Evolutionary conservation across 2,329 filamentous ascomycete species (phyloP).

Genomic region (Aspergillus pseudoterreus): DNA sequence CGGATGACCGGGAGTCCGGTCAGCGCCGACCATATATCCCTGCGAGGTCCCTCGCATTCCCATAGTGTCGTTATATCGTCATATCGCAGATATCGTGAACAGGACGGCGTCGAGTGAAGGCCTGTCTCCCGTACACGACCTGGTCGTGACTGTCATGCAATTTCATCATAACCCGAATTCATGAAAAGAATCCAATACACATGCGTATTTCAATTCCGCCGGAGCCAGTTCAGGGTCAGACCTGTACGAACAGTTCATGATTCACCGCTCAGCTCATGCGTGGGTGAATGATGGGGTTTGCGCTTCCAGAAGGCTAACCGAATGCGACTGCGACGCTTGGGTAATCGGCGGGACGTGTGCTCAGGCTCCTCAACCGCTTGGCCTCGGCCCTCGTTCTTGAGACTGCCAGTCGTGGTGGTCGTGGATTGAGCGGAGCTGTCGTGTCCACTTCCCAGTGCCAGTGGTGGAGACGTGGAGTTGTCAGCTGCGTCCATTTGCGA

Average conservation of each 20-base stretch:
- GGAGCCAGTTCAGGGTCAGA: no score
- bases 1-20: neutral
- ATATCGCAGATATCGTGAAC: neutral
- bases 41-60: neutral
- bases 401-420: slow-evolving; percentile 22
- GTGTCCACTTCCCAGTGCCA: slow-evolving; percentile 18
- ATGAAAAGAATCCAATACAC: slow-evolving; percentile 7
- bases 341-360: slow-evolving; percentile 21
- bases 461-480: slow-evolving; percentile 20
- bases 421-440: slow-evolving; percentile 27
- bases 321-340: slow-evolving; percentile 37
- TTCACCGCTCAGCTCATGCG: slow-evolving; percentile 30
- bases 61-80: slow-evolving; percentile 7
- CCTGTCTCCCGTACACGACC: slow-evolving; percentile 12
- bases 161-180: slow-evolving; percentile 22
- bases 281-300: slow-evolving; percentile 26
- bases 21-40: neutral
- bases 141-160: slow-evolving; percentile 29
- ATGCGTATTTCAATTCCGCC: no score
- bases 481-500: slow-evolving; percentile 20
- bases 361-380: slow-evolving; percentile 22
- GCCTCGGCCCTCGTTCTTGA: slow-evolving; percentile 20
- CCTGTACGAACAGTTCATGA: slow-evolving; percentile 17
- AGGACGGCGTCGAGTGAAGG: neutral
- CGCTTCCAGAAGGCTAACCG: slow-evolving; percentile 42